Conservation (phyloP, 805 yeast species). For the Lipomyces orientalis region DNA sequence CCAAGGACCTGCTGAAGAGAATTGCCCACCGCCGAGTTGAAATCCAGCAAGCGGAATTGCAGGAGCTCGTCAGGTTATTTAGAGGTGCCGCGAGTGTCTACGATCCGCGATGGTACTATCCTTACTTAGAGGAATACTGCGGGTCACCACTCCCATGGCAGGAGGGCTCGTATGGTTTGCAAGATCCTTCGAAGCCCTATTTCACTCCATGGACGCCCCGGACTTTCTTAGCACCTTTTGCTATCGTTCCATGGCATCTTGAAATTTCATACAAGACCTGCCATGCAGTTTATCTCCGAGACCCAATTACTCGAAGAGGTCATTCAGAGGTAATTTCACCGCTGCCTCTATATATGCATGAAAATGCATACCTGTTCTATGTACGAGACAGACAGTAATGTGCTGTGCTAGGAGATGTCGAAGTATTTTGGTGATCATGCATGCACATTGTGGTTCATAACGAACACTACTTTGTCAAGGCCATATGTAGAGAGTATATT, state of each 20-base stretch:
- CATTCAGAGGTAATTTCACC: slow-evolving; percentile 96
- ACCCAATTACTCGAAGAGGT: slow-evolving; percentile 97
- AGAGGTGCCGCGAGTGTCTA: slow-evolving; percentile 35
- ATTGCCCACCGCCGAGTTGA: slow-evolving; percentile 1
- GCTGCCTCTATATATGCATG: slow-evolving; percentile 77
- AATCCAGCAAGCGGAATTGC: slow-evolving; percentile 11
- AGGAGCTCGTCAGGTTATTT: slow-evolving; percentile 16
- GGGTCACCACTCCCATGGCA: slow-evolving; percentile 73
- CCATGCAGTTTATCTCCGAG: slow-evolving; percentile 94
- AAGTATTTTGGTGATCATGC: neutral
- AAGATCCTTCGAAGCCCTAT: slow-evolving; percentile 76
- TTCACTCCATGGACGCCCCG: slow-evolving; percentile 98
- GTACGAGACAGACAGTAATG: slow-evolving; percentile 62
- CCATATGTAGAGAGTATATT: neutral
- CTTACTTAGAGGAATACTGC: slow-evolving; percentile 33
- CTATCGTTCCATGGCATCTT: slow-evolving; percentile 88
- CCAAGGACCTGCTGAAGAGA: slow-evolving; percentile 1
- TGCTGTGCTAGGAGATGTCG: neutral
- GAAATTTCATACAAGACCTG: slow-evolving; percentile 91
- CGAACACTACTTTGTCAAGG: neutral
- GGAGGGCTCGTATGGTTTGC: slow-evolving; percentile 75
- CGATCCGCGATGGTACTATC: slow-evolving; percentile 35
- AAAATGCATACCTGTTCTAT: slow-evolving; percentile 94
- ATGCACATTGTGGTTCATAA: neutral
- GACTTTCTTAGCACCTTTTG: slow-evolving; percentile 90